phyloP scores from a whole-genome alignment of 768 basidiomycete species.

The Pleurotus giganteus region DNA sequence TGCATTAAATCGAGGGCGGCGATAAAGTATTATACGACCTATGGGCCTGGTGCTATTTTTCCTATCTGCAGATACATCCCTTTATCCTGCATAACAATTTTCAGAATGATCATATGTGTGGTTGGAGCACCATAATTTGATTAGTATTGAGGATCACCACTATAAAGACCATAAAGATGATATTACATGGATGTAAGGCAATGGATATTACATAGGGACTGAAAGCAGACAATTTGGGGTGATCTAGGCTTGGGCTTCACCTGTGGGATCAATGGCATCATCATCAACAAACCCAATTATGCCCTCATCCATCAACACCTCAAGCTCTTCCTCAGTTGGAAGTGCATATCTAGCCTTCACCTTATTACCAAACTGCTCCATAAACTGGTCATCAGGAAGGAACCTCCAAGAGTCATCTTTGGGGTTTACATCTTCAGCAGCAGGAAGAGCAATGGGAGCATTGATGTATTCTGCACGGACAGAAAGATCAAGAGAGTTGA shows the following conservation, averaged over 20 bases:
- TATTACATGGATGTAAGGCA: no score
- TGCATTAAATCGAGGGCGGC: slow-evolving; percentile 19
- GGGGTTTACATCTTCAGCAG: slow-evolving; percentile 7
- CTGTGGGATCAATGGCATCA: slow-evolving; percentile 9
- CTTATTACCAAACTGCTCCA: slow-evolving; percentile 21
- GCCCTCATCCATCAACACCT: slow-evolving; percentile 5
- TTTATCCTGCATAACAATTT: no score
- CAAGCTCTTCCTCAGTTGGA: slow-evolving; percentile 20
- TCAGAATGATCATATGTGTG: neutral
- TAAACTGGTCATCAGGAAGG: slow-evolving; percentile 17
- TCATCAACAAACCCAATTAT: neutral
- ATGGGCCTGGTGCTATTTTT: no score
- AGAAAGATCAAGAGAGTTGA: slow-evolving; percentile 18
- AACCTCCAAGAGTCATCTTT: slow-evolving; percentile 16
- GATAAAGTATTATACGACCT: no score
- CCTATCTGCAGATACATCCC: no score
- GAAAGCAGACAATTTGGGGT: no score
- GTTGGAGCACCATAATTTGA: neutral
- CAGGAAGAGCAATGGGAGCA: slow-evolving; percentile 15
- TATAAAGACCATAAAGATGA: neutral
- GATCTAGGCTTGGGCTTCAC: no score
- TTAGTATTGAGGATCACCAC: neutral
- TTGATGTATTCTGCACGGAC: slow-evolving; percentile 14
- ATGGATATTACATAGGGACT: no score
- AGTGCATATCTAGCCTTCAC: slow-evolving; percentile 17